Conservation (phyloP, 2,329 filamentous ascomycete genomes). For the Ceratocystis diversiconidia region DNA sequence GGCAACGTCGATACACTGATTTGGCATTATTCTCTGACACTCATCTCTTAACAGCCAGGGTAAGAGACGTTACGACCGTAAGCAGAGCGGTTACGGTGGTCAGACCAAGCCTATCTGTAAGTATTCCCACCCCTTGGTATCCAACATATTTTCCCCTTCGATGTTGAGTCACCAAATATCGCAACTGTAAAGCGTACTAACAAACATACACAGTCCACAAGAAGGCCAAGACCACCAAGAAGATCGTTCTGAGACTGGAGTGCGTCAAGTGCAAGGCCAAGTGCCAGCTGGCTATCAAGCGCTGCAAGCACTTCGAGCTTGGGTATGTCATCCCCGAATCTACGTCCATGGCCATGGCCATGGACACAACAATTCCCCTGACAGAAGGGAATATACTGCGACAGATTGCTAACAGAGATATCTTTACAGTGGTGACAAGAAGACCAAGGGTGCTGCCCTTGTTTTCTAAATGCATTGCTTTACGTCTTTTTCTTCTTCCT, state of each 20-base stretch:
- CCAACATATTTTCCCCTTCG: not conserved
- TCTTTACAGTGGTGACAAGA: constrained; percentile 88
- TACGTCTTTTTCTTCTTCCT: constrained; percentile 29
- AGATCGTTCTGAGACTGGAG: constrained; percentile 96
- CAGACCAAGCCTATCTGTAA: constrained; percentile 92
- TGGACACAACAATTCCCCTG: not conserved
- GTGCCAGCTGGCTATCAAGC: constrained; percentile 94
- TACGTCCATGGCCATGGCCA: not conserved
- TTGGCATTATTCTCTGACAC: constrained; percentile 6
- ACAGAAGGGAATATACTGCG: not conserved
- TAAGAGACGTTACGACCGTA: constrained; percentile 99
- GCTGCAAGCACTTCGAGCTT: constrained; percentile 99
- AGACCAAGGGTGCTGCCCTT: constrained; percentile 99
- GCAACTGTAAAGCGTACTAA: not conserved
- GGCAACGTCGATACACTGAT: not conserved
- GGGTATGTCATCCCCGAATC: constrained; percentile 50
- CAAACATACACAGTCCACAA: constrained; percentile 58
- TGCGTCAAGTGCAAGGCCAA: constrained; percentile 98
- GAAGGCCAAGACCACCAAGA: constrained; percentile 99
- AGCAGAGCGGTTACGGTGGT: constrained; percentile 99
- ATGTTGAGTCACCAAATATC: not conserved
- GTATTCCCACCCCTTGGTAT: not conserved
- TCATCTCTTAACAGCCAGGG: constrained; percentile 44
- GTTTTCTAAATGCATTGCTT: constrained; percentile 72
- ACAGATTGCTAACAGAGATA: constrained; percentile 29